A percentile compares a stretch with the other conserved stretches of the same genome.
phyloP scores from a whole-genome alignment of 1,284 basidiomycete species.

The Leccinum ponderosum region DNA sequence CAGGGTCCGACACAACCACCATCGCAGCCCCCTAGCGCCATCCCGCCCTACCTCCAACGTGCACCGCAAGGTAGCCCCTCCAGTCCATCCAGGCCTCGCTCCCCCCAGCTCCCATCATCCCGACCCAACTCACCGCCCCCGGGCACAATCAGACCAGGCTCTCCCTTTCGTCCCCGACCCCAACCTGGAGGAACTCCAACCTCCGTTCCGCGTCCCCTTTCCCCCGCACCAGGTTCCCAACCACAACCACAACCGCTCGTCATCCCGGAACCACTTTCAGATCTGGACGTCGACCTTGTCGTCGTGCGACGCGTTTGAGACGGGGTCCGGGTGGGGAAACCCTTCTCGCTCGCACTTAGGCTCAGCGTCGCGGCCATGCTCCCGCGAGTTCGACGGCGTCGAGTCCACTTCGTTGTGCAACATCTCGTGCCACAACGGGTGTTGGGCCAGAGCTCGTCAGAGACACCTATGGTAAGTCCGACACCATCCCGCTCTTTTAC shows the following conservation, averaged over 20 bases:
- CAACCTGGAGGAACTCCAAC: slow-evolving; percentile 39
- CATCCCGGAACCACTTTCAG: slow-evolving; percentile 29
- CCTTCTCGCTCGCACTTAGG: slow-evolving; percentile 55
- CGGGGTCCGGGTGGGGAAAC: slow-evolving; percentile 48
- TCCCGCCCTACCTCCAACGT: slow-evolving; percentile 72
- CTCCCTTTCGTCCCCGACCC: slow-evolving; percentile 46
- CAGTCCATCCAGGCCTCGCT: slow-evolving; percentile 47
- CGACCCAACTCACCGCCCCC: slow-evolving; percentile 47
- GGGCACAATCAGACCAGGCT: slow-evolving; percentile 47
- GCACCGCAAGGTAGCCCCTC: slow-evolving; percentile 36
- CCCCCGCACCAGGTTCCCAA: slow-evolving; percentile 38
- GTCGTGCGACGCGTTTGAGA: slow-evolving; percentile 51
- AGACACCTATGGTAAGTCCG: slow-evolving; percentile 7
- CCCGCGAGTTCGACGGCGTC: slow-evolving; percentile 37
- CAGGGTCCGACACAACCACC: slow-evolving; percentile 44
- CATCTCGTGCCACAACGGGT: slow-evolving; percentile 50
- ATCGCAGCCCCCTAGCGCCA: slow-evolving; percentile 62
- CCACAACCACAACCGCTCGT: slow-evolving; percentile 16
- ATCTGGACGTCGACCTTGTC: slow-evolving; percentile 61
- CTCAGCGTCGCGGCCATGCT: slow-evolving; percentile 49
- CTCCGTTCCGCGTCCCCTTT: slow-evolving; percentile 45
- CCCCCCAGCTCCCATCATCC: slow-evolving; percentile 52
- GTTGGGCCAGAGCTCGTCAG: slow-evolving; percentile 14
- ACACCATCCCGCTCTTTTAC: slow-evolving; percentile 33
- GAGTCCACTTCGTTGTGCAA: slow-evolving; percentile 59